These are phyloP conservation scores for Colletotrichum lupini DNA, from an alignment of 2,329 filamentous ascomycete genomes.

Conservation along the genomic window DNA sequence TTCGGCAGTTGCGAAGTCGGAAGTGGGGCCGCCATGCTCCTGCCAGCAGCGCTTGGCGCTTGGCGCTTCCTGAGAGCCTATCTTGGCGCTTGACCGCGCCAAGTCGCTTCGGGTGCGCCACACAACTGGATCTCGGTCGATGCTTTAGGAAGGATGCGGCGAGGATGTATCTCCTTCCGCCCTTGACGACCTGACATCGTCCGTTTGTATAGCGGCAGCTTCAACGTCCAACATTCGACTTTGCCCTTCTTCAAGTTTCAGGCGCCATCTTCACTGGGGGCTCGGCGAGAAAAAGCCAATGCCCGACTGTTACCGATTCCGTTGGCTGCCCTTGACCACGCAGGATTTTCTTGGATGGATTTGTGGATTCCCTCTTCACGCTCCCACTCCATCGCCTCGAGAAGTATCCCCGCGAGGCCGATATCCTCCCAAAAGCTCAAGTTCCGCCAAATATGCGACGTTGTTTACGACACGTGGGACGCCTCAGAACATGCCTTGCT, in stretches of 20 bases:
- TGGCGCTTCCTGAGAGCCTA: slow-evolving; percentile 14
- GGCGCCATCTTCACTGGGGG: no score
- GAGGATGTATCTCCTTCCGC: neutral
- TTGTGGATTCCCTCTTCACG: neutral
- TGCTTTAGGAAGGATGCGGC: neutral
- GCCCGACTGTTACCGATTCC: neutral
- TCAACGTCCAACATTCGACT: neutral
- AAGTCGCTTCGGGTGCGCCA: slow-evolving; percentile 14
- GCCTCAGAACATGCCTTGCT: neutral
- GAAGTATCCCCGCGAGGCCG: neutral
- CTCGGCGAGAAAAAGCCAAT: neutral
- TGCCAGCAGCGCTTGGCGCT: slow-evolving; percentile 19
- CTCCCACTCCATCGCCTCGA: neutral
- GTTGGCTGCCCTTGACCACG: neutral
- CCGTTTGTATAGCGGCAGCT: neutral
- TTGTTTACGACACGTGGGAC: slow-evolving; percentile 13
- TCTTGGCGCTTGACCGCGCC: slow-evolving; percentile 30
- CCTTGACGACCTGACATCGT: neutral
- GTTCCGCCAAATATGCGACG: neutral
- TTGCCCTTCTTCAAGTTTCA: neutral
- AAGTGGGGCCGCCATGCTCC: slow-evolving; percentile 16
- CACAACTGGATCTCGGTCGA: slow-evolving; percentile 13
- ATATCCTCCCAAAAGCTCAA: neutral
- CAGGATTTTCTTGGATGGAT: neutral
- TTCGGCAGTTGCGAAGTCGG: slow-evolving; percentile 21